Evolutionary conservation across 352 stramenopile genomes (phyloP).

Genomic region (Globisporangium okanoganense): DNA sequence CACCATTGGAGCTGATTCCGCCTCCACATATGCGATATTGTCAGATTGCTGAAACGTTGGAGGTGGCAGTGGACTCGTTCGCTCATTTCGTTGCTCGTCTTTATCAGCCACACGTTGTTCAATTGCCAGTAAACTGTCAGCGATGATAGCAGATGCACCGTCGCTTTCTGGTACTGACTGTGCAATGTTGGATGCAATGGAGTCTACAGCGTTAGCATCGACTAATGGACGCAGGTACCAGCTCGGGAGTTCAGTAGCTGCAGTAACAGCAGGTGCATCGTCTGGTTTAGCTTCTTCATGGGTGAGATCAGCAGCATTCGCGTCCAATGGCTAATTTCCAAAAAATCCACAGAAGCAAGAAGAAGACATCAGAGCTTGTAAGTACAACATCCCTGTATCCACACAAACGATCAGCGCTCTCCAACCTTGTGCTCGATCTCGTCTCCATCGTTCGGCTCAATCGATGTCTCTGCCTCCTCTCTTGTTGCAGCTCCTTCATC

Average conservation of each 20-base stretch:
- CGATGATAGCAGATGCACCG: background rate
- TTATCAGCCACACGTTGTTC: background rate
- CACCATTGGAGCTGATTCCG: slow-evolving; percentile 4
- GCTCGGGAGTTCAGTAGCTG: slow-evolving; percentile 2
- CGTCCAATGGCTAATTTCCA: background rate
- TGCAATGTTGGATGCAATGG: background rate
- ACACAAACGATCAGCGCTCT: background rate
- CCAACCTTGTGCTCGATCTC: background rate
- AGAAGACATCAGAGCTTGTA: background rate
- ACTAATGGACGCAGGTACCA: slow-evolving; percentile 9
- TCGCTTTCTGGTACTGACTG: background rate
- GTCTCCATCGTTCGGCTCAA: background rate
- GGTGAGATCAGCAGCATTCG: background rate
- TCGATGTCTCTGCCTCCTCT: background rate
- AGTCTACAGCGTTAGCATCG: background rate
- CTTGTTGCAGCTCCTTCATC: slow-evolving; percentile 1
- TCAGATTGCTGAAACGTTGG: background rate
- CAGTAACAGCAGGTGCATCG: background rate
- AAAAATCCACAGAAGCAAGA: background rate
- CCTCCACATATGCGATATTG: background rate
- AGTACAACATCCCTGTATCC: background rate
- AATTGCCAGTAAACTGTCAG: background rate
- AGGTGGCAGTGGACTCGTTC: background rate
- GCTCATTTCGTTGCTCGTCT: background rate
- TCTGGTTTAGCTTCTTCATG: background rate